phyloP scores from a whole-genome alignment of 768 basidiomycete species.

The Imleria badia region DNA sequence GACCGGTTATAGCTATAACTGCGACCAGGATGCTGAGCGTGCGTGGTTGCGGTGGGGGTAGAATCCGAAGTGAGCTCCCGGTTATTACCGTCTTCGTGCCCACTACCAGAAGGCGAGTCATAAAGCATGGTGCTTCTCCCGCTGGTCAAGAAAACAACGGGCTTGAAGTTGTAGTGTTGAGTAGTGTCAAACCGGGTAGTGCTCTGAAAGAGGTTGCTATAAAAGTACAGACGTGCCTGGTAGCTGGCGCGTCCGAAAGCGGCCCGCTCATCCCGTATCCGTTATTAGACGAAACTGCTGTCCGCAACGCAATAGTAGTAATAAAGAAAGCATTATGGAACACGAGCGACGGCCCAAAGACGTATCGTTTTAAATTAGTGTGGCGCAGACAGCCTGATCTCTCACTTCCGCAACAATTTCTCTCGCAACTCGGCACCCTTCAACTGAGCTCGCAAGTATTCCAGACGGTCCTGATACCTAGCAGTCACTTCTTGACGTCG shows the following conservation, averaged over 20 bases:
- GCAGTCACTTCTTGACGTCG: constrained; percentile 68
- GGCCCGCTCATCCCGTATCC: too few species aligned
- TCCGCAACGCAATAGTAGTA: neutral
- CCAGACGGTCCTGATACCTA: constrained; percentile 74
- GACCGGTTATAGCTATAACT: constrained; percentile 64
- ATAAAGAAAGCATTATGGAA: constrained; percentile 17
- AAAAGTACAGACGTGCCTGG: neutral
- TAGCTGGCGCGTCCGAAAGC: too few species aligned
- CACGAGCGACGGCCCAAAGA: constrained; percentile 9
- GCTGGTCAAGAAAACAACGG: neutral
- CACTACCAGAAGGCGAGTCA: constrained; percentile 16
- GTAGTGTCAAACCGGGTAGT: neutral
- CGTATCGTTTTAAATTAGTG: neutral
- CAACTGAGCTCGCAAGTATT: constrained; percentile 77
- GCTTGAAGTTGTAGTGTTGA: neutral
- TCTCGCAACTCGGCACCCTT: constrained; percentile 85
- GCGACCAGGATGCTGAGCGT: constrained; percentile 30
- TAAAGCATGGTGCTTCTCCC: constrained; percentile 10
- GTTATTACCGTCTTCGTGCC: constrained; percentile 34
- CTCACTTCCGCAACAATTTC: constrained; percentile 65
- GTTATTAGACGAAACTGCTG: too few species aligned
- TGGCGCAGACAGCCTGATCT: neutral
- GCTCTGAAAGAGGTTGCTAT: neutral
- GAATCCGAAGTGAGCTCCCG: constrained; percentile 31
- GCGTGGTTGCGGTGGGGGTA: constrained; percentile 45